Conservation (phyloP, 1,284 basidiomycete genomes). For the Cerrena zonata region DNA sequence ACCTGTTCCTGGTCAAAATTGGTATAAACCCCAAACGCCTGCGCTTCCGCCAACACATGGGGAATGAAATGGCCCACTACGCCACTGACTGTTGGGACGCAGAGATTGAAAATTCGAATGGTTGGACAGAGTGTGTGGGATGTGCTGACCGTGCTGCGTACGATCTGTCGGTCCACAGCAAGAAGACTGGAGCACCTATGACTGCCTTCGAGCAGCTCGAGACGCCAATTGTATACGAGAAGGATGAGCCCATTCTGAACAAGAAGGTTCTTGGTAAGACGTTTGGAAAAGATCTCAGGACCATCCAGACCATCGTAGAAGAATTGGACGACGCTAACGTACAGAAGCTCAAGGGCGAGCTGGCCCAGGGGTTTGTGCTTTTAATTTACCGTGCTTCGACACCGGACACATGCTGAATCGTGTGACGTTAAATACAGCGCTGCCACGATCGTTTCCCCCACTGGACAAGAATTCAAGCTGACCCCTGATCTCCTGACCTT, state of each 20-base stretch:
- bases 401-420: slow-evolving; percentile 13
- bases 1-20: slow-evolving; percentile 87
- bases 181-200: slow-evolving; percentile 65
- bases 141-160: slow-evolving; percentile 98
- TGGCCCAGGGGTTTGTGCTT: slow-evolving; percentile 64
- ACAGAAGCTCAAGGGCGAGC: slow-evolving; percentile 64
- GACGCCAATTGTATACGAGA: slow-evolving; percentile 72
- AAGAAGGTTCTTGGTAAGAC: slow-evolving; percentile 88
- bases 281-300: slow-evolving; percentile 80
- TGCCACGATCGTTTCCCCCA: slow-evolving; percentile 44
- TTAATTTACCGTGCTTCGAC: slow-evolving; percentile 7
- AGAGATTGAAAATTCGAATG: slow-evolving; percentile 90
- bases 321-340: slow-evolving; percentile 69
- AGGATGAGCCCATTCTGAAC: slow-evolving; percentile 74
- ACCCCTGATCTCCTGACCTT: slow-evolving; percentile 76
- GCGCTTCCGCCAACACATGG: slow-evolving; percentile 96
- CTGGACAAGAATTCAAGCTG: slow-evolving; percentile 68
- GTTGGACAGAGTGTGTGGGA: slow-evolving; percentile 99
- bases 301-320: slow-evolving; percentile 67
- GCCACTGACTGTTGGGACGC: slow-evolving; percentile 99
- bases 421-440: slow-evolving; percentile 32
- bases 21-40: slow-evolving; percentile 84
- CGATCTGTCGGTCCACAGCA: slow-evolving; percentile 62
- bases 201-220: slow-evolving; percentile 82
- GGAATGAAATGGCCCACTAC: slow-evolving; percentile 98